A percentile compares a stretch with the other conserved stretches of the same genome.
These are phyloP conservation scores for Alloteropsis angusta DNA, from an alignment of 202 grass and related monocot species.

Conservation along the genomic window DNA sequence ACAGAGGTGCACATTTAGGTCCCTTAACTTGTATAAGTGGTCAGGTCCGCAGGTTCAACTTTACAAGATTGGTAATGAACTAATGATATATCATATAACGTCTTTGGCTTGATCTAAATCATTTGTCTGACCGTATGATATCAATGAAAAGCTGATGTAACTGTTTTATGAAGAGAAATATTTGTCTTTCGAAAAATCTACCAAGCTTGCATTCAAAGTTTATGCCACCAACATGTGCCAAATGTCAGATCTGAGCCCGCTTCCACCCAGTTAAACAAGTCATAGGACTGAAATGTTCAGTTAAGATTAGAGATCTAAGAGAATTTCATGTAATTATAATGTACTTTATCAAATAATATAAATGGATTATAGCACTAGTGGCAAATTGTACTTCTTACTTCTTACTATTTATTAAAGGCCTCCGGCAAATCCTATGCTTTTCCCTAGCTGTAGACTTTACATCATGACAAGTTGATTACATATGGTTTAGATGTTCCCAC, in stretches of 20 bases:
- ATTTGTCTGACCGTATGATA: neutral
- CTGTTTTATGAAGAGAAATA: neutral
- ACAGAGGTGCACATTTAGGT: neutral
- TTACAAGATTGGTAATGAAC: neutral
- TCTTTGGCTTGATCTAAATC: neutral
- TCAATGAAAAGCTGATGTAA: neutral
- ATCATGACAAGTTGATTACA: neutral
- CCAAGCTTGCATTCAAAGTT: neutral
- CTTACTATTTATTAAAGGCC: neutral
- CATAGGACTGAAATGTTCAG: neutral
- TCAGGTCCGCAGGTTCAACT: neutral
- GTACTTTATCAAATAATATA: neutral
- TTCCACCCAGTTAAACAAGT: neutral
- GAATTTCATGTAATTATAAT: neutral
- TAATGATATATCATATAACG: neutral
- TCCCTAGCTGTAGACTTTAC: conserved; percentile 9
- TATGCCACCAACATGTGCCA: neutral
- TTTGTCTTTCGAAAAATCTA: neutral
- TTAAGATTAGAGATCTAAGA: neutral
- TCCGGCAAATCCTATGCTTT: conserved; percentile 9
- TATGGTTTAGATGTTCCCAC: neutral
- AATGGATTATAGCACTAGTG: neutral
- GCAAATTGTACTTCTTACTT: neutral
- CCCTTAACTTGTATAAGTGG: neutral
- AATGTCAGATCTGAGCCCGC: neutral